Evolutionary conservation across 345 rosid genomes (phyloP).

Genomic region (Eucalyptus tenuipes): DNA sequence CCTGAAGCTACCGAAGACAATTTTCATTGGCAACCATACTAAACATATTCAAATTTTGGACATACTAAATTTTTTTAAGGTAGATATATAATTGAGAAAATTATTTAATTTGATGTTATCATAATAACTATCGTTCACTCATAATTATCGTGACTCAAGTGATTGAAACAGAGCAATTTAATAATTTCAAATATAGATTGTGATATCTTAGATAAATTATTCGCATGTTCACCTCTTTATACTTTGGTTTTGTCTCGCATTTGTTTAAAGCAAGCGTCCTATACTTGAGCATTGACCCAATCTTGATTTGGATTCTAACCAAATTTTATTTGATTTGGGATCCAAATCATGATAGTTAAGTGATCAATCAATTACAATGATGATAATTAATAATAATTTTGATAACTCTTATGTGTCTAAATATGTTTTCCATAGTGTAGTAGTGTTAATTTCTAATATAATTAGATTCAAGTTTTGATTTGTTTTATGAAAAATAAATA

Average conservation of each 20-base stretch:
- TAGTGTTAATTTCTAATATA: fast-evolving
- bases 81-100: not conserved
- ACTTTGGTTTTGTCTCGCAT: fast-evolving
- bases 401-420: too few species aligned
- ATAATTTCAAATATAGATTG: fast-evolving
- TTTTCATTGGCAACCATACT: not conserved
- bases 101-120: not conserved
- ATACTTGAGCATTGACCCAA: fast-evolving
- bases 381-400: too few species aligned
- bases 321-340: not conserved
- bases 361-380: not conserved
- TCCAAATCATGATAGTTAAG: not conserved
- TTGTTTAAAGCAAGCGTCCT: not conserved
- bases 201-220: not conserved
- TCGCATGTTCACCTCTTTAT: fast-evolving
- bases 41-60: not conserved
- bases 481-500: not conserved
- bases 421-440: fast-evolving
- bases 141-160: fast-evolving
- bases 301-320: fast-evolving
- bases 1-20: not conserved
- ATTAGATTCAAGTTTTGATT: not conserved
- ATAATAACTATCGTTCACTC: not conserved
- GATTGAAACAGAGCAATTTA: fast-evolving
- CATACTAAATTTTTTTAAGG: not conserved